These are phyloP conservation scores for Cytospora schulzeri DNA, from an alignment of 2,329 filamentous ascomycete species.

Conservation along the genomic window DNA sequence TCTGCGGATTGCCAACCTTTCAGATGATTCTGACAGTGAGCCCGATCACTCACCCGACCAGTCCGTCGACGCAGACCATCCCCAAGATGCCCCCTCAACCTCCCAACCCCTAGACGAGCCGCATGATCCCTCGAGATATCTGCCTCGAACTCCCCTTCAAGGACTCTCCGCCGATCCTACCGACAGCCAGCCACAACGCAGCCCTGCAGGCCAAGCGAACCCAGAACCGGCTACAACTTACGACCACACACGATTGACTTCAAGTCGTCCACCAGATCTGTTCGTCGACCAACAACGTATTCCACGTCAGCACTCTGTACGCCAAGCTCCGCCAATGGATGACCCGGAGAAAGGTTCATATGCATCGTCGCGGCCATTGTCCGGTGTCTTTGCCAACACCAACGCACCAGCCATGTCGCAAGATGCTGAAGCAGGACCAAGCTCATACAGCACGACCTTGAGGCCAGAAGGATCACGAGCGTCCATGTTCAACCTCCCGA, in stretches of 20 bases:
- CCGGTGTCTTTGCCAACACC: constrained; percentile 36
- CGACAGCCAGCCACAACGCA: constrained; percentile 11
- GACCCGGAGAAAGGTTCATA: constrained; percentile 25
- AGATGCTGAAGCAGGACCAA: constrained; percentile 41
- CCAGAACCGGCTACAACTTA: constrained; percentile 11
- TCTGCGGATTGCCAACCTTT: constrained; percentile 87
- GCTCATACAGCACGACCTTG: constrained; percentile 37
- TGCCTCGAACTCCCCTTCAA: constrained; percentile 26
- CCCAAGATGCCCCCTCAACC: constrained; percentile 32
- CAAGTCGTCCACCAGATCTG: constrained; percentile 24
- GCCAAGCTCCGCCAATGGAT: constrained; percentile 12
- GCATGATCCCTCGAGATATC: constrained; percentile 22
- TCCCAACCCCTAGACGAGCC: constrained; percentile 17
- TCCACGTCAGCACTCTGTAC: constrained; percentile 24
- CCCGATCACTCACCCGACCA: constrained; percentile 38
- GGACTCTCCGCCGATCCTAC: constrained; percentile 6
- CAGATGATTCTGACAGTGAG: constrained; percentile 66
- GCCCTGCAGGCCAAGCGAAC: constrained; percentile 8
- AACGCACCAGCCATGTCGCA: constrained; percentile 34
- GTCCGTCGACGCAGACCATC: constrained; percentile 37
- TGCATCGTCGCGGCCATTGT: constrained; percentile 37
- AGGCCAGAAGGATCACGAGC: constrained; percentile 61
- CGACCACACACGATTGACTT: constrained; percentile 30
- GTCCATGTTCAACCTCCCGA: constrained; percentile 56
- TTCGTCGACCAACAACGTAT: neutral